Evolutionary conservation across 2,329 filamentous ascomycete species (phyloP), one percentile per base, ranked within the genome.

Genomic region (Fusarium graminum): DNA sequence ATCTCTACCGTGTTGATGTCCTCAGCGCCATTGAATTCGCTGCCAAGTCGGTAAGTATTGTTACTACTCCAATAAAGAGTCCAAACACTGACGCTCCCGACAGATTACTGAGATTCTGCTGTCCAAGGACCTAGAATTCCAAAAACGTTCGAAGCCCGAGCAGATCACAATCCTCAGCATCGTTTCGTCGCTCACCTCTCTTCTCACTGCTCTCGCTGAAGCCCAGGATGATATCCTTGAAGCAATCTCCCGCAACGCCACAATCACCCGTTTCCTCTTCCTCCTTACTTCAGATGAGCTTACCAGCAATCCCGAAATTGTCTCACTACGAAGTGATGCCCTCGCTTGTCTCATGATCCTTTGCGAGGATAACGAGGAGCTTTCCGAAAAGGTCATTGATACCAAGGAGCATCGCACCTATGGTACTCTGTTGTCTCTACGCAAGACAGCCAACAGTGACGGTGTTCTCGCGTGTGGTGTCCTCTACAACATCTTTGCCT

Each of bases 1-100:
- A 91, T 68, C 75, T 91, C 57, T 90, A 84, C 70, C 80, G 89
- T 41, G 79, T 85, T 28, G 88, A 90, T 73, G 76, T 90, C 14
- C 71, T 91, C 59, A 86, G 85, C 28, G 86, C 88, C 19, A 81
- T 90, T 58, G 82, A 86, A 57, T 83, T 85, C 73, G 86, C 86
- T 14, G 78, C 82, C 49, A 81, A 81, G 51, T 80, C 81, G 62
- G 85, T 88, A 74, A 74, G 82, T 75, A 10, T 28, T 9, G n/a
- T 17, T 39, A 3, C 11, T 10, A 17, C 9, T 10, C 28, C 14
- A 22, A 16, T 11, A n/a, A 8, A 12, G 16, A 28, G 25, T 19
- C 5, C 56, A 55, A 14, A 22, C 29, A 11, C 65, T 68, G 41
- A 68, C 25, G 22, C 6, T 7, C n/a, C 16, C 8, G 16, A n/a